Conservation (phyloP, 2,329 filamentous ascomycete species). For the Penicillium sp. region DNA sequence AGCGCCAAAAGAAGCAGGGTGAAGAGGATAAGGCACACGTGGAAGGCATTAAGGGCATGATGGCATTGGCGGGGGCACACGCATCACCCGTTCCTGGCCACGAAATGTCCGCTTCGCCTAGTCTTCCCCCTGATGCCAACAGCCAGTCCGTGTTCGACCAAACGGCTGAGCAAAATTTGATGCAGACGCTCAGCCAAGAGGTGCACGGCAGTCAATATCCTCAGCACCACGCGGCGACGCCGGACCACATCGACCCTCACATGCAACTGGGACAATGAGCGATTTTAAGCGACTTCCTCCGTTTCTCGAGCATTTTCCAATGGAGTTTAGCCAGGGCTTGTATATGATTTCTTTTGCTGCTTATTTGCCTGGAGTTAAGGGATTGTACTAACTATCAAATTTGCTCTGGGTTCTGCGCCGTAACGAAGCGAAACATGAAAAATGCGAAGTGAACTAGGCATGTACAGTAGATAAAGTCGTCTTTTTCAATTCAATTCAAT, state of each 20-base stretch:
- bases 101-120: slow-evolving; percentile 45
- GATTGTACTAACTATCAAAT: slow-evolving; percentile 11
- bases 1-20: slow-evolving; percentile 49
- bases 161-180: slow-evolving; percentile 47
- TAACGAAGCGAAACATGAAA: not conserved
- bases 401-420: slow-evolving; percentile 12
- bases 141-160: slow-evolving; percentile 42
- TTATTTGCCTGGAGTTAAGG: slow-evolving; percentile 7
- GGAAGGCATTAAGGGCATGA: slow-evolving; percentile 53
- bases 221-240: slow-evolving; percentile 32
- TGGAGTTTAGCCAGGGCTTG: not conserved
- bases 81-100: slow-evolving; percentile 37
- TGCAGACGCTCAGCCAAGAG: slow-evolving; percentile 50
- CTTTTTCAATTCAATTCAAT: not conserved
- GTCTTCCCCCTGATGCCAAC: slow-evolving; percentile 37
- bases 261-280: slow-evolving; percentile 40
- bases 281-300: not conserved
- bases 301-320: not conserved
- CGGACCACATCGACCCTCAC: slow-evolving; percentile 39
- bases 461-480: not conserved
- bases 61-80: slow-evolving; percentile 51
- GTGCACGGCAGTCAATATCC: slow-evolving; percentile 44
- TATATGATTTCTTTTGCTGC: slow-evolving; percentile 5
- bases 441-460: not conserved
- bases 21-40: slow-evolving; percentile 54